A percentile compares a stretch with the other conserved stretches of the same genome.
phyloP scores from a whole-genome alignment of 305 asterid species.

The Andrographis paniculata region DNA sequence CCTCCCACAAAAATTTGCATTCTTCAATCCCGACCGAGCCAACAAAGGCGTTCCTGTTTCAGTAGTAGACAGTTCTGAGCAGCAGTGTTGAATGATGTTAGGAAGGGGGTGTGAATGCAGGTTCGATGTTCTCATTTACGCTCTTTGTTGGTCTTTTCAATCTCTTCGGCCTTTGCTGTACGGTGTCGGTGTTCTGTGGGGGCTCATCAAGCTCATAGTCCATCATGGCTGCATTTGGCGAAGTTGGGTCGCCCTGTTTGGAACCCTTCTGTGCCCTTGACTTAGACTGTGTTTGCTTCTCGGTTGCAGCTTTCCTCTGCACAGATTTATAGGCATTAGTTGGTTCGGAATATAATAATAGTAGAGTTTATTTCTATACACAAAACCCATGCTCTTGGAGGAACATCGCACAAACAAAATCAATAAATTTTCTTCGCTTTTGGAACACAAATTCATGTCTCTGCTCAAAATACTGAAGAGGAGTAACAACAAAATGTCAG shows the following conservation, averaged over 20 bases:
- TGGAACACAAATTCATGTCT: too few relatives aligned
- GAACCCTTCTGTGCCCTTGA: slow-evolving; percentile 52
- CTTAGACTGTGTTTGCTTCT: slow-evolving; percentile 46
- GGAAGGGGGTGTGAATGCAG: slow-evolving; percentile 45
- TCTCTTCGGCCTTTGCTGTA: slow-evolving; percentile 72
- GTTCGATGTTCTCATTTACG: slow-evolving; percentile 79
- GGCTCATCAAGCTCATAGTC: slow-evolving; percentile 51
- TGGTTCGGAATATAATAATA: too few relatives aligned
- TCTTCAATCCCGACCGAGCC: not conserved
- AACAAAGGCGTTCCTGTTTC: too few relatives aligned
- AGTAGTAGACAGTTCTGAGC: too few relatives aligned
- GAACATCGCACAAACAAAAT: too few relatives aligned
- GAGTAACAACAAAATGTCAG: too few relatives aligned
- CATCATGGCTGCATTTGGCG: too few relatives aligned
- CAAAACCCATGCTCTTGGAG: too few relatives aligned
- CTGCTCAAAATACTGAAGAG: too few relatives aligned
- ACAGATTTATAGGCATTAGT: slow-evolving; percentile 4
- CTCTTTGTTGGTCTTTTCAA: slow-evolving; percentile 90
- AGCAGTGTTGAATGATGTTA: not conserved
- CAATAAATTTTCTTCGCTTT: too few relatives aligned
- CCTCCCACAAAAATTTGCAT: not conserved
- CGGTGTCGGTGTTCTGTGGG: slow-evolving; percentile 29
- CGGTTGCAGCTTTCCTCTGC: slow-evolving; percentile 63
- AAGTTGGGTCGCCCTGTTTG: slow-evolving; percentile 33
- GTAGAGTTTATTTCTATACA: too few relatives aligned